phyloP scores from a whole-genome alignment of 2,329 filamentous ascomycete species.

The Rhynchosporium secalis region DNA sequence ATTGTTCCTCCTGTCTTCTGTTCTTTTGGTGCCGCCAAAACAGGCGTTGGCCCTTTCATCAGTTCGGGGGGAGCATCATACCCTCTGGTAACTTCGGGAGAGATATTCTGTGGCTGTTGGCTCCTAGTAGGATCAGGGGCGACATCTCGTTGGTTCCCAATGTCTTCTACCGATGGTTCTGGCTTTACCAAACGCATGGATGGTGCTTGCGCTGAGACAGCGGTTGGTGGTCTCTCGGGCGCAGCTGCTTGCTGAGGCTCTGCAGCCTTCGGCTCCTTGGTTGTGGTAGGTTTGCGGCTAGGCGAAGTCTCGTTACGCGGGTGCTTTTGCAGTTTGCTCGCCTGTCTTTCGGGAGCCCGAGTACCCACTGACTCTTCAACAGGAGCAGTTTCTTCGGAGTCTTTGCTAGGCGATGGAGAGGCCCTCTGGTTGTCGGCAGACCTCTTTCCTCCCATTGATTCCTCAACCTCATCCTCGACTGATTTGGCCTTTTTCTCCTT shows the following conservation, averaged over 20 bases:
- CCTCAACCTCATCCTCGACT: constrained; percentile 55
- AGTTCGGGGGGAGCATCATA: constrained; percentile 43
- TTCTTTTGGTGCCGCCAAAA: constrained; percentile 45
- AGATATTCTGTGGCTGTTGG: constrained; percentile 38
- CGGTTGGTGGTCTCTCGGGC: constrained; percentile 33
- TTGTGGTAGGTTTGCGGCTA: constrained; percentile 28
- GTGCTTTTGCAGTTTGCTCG: constrained; percentile 72
- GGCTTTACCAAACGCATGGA: constrained; percentile 38
- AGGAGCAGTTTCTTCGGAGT: constrained; percentile 38
- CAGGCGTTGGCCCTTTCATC: constrained; percentile 37
- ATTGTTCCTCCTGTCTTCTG: constrained; percentile 44
- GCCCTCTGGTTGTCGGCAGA: constrained; percentile 47
- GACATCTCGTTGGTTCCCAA: constrained; percentile 37
- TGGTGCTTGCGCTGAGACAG: constrained; percentile 33
- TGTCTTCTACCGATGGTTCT: constrained; percentile 29
- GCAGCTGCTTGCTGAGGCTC: constrained; percentile 34
- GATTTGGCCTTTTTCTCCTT: constrained; percentile 50
- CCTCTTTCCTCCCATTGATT: constrained; percentile 33
- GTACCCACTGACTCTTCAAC: constrained; percentile 33
- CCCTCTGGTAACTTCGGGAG: constrained; percentile 41
- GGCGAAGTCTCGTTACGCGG: constrained; percentile 39
- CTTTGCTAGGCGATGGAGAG: constrained; percentile 39
- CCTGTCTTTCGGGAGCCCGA: constrained; percentile 49
- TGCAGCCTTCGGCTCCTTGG: constrained; percentile 28
- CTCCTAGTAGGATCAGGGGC: constrained; percentile 42